Evolutionary conservation across 495 filamentous ascomycete genomes (phyloP).

Genomic region (Xylaria acuta): DNA sequence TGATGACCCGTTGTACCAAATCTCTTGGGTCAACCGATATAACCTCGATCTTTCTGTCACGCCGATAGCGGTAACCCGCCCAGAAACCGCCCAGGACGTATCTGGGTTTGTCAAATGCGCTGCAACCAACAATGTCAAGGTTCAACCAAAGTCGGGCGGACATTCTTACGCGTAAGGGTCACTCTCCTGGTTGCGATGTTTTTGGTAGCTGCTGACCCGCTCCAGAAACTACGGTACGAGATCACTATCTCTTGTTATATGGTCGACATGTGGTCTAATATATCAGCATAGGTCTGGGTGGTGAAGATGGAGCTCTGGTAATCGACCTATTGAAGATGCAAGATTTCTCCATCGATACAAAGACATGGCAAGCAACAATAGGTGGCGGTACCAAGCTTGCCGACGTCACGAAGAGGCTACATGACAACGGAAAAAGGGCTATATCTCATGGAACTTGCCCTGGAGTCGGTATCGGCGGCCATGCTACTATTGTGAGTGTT

Average conservation of each 20-base stretch:
- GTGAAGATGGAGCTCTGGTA: constrained; percentile 61
- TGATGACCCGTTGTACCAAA: constrained; percentile 46
- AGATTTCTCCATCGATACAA: constrained; percentile 58
- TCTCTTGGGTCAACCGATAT: constrained; percentile 58
- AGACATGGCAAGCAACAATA: constrained; percentile 65
- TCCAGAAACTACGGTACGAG: constrained; percentile 45
- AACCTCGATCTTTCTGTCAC: constrained; percentile 68
- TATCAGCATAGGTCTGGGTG: constrained; percentile 58
- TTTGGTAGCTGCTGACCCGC: constrained; percentile 21
- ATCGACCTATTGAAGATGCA: constrained; percentile 64
- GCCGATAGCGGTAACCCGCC: constrained; percentile 68
- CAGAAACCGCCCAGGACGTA: constrained; percentile 62
- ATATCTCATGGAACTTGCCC: constrained; percentile 73
- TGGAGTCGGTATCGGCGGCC: constrained; percentile 72
- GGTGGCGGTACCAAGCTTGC: constrained; percentile 69
- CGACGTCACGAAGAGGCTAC: constrained; percentile 64
- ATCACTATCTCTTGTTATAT: background rate
- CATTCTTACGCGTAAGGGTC: constrained; percentile 67
- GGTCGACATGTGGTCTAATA: constrained; percentile 19
- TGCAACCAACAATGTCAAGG: constrained; percentile 57
- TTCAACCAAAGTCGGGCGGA: constrained; percentile 74
- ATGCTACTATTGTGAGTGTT: constrained; percentile 62
- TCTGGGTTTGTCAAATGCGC: constrained; percentile 67
- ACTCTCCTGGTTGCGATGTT: background rate
- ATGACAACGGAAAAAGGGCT: constrained; percentile 65